Percentiles rank a stretch among this genome's conserved stretches.
Evolutionary conservation across 1,139 yeast species (phyloP).

Genomic region (Suhomyces ambrosiae): DNA sequence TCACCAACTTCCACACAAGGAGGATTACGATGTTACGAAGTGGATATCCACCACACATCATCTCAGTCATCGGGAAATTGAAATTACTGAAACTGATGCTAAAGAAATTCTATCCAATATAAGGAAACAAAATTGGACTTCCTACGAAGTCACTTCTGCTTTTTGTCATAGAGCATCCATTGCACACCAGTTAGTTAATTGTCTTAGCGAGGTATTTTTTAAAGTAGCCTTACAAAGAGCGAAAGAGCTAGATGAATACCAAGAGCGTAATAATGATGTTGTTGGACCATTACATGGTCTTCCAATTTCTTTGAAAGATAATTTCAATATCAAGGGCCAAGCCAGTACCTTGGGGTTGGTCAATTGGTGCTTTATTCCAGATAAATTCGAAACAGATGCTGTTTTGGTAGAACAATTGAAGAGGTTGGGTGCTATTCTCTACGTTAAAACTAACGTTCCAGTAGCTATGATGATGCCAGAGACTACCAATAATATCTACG

Average conservation of each 20-base stretch:
- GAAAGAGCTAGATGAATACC: constrained; percentile 30
- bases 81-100: constrained; percentile 41
- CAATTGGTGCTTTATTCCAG: constrained; percentile 27
- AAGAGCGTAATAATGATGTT: constrained; percentile 24
- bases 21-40: constrained; percentile 17
- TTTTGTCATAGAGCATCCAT: constrained; percentile 47
- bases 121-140: too few relatives aligned
- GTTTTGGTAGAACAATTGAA: too few relatives aligned
- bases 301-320: constrained; percentile 50
- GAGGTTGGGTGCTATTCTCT: constrained; percentile 38
- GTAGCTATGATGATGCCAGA: constrained; percentile 45
- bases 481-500: constrained; percentile 37
- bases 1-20: neutral
- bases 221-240: constrained; percentile 23
- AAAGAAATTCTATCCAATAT: constrained; percentile 38
- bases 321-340: constrained; percentile 50
- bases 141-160: constrained; percentile 38
- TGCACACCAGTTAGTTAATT: constrained; percentile 48
- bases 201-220: constrained; percentile 28
- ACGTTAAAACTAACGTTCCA: constrained; percentile 38
- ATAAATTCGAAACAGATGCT: constrained; percentile 12
- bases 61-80: constrained; percentile 31
- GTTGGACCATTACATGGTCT: constrained; percentile 44
- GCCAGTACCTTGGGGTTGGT: constrained; percentile 56
- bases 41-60: constrained; percentile 34